Percentiles rank a stretch among this genome's conserved stretches.
Conservation (phyloP, 2,329 filamentous ascomycete species). For the Pseudogymnoascus sp. region DNA sequence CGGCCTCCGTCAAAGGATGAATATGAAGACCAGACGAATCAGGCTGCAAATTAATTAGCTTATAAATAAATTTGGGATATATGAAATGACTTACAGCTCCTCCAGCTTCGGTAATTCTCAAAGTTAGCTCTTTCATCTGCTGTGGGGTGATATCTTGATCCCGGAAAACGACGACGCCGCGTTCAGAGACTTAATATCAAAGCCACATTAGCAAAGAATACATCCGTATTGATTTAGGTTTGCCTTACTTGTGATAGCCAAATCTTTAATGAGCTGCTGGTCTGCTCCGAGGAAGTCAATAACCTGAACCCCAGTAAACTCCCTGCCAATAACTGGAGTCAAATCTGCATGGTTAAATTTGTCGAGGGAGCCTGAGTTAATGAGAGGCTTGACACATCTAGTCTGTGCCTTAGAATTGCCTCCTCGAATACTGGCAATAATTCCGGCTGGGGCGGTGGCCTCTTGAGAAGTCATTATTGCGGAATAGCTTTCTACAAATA, state of each 20-base stretch:
- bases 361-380: constrained; percentile 23
- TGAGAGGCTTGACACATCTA: constrained; percentile 17
- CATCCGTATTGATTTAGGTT: not conserved
- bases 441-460: not conserved
- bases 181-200: constrained; percentile 33
- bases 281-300: constrained; percentile 53
- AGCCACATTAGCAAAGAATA: not conserved
- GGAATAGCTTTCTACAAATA: not conserved
- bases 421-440: not conserved
- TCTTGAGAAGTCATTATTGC: not conserved
- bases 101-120: constrained; percentile 37
- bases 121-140: constrained; percentile 40
- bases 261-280: constrained; percentile 49
- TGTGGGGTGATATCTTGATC: constrained; percentile 39
- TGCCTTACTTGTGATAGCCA: constrained; percentile 39
- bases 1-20: constrained; percentile 47
- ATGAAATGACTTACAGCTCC: constrained; percentile 30
- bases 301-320: constrained; percentile 51
- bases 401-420: constrained; percentile 12
- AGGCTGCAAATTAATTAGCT: constrained; percentile 24
- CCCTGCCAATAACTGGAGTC: constrained; percentile 38
- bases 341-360: constrained; percentile 17
- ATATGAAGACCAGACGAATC: constrained; percentile 42
- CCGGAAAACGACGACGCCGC: constrained; percentile 45
- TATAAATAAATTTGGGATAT: not conserved